Conservation (phyloP, 192 early-diverging fungal genomes). For the Coemansia sp. region DNA sequence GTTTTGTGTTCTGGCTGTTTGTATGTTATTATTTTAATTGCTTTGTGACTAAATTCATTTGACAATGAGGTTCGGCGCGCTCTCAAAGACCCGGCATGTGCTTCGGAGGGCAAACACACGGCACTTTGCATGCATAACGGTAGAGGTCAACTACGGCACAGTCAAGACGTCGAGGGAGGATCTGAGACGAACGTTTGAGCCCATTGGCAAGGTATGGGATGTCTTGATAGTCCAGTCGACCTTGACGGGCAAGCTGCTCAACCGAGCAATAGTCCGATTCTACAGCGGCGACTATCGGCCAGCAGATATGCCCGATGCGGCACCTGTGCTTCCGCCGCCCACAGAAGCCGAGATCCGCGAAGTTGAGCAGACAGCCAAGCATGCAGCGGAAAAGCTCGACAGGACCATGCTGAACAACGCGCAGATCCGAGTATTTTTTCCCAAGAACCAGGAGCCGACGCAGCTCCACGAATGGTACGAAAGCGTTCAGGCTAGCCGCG, state of each 20-base stretch:
- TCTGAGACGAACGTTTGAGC: constrained; percentile 25
- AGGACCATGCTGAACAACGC: constrained; percentile 23
- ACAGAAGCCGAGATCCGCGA: constrained; percentile 16
- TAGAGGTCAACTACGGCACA: constrained; percentile 30
- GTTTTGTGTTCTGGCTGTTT: too few relatives aligned
- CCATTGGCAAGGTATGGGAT: constrained; percentile 47
- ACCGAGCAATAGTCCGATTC: constrained; percentile 36
- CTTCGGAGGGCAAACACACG: constrained; percentile 1
- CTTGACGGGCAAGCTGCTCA: constrained; percentile 13
- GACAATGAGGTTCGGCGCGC: too few relatives aligned
- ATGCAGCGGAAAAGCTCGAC: constrained; percentile 20
- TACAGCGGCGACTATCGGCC: constrained; percentile 32
- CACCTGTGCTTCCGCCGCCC: constrained; percentile 32
- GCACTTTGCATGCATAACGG: constrained; percentile 37
- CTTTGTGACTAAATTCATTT: too few relatives aligned
- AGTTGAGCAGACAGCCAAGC: constrained; percentile 3
- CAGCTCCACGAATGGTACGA: constrained; percentile 51
- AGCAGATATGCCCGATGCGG: constrained; percentile 16
- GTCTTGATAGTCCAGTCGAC: constrained; percentile 27
- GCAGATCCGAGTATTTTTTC: constrained; percentile 18
- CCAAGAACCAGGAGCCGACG: constrained; percentile 10
- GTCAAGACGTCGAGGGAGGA: constrained; percentile 25
- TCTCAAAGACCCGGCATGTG: too few relatives aligned
- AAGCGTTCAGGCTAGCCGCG: constrained; percentile 7
- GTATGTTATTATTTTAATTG: too few relatives aligned